Evolutionary conservation across 768 basidiomycete species (phyloP).

Genomic region (Coprinopsis strossmayeri): DNA sequence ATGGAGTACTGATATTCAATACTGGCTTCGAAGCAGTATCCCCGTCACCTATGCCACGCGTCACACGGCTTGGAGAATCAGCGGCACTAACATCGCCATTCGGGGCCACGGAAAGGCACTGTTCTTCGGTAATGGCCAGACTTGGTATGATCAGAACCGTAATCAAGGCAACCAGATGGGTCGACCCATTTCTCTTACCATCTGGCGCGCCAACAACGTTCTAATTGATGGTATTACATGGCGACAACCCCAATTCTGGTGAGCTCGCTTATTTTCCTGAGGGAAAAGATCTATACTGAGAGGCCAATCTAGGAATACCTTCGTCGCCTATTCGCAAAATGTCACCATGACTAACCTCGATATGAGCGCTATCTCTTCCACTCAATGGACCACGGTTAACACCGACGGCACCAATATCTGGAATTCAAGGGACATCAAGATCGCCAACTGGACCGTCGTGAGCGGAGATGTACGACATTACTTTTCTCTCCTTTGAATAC

Average conservation of each 20-base stretch:
- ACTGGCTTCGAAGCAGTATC: slow-evolving; percentile 10
- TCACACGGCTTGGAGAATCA: slow-evolving; percentile 9
- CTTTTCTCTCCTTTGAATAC: neutral
- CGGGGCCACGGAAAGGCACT: slow-evolving; percentile 10
- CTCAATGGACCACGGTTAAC: slow-evolving; percentile 10
- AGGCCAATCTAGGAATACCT: slow-evolving; percentile 4
- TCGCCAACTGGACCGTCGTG: slow-evolving; percentile 7
- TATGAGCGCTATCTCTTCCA: slow-evolving; percentile 8
- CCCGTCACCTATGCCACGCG: slow-evolving; percentile 7
- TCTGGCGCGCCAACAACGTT: slow-evolving; percentile 9
- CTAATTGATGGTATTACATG: slow-evolving; percentile 9
- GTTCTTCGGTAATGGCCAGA: slow-evolving; percentile 14
- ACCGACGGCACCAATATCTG: slow-evolving; percentile 11
- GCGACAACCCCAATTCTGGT: slow-evolving; percentile 12
- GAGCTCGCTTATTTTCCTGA: neutral
- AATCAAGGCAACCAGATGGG: slow-evolving; percentile 12
- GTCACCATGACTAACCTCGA: slow-evolving; percentile 11
- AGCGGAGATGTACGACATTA: slow-evolving; percentile 7
- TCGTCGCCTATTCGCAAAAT: slow-evolving; percentile 8
- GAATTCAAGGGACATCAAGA: slow-evolving; percentile 8
- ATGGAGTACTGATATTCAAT: slow-evolving; percentile 11
- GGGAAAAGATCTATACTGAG: neutral
- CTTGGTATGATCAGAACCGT: slow-evolving; percentile 14
- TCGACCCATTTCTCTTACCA: slow-evolving; percentile 9
- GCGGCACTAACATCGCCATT: slow-evolving; percentile 5